Percentiles rank a stretch among this genome's conserved stretches.
Conservation (phyloP, 257 asterid genomes). For the Solanum etuberosum region DNA sequence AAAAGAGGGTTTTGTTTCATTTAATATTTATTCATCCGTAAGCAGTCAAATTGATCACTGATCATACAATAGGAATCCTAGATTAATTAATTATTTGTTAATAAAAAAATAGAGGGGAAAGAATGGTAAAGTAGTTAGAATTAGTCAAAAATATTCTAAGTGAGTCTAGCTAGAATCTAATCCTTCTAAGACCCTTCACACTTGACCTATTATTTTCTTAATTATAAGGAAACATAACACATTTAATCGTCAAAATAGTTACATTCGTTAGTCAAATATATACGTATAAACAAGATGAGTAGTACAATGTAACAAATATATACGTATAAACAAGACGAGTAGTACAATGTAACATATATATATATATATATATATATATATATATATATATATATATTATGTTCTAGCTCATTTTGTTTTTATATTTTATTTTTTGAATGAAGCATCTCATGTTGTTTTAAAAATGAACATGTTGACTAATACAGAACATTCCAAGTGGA, state of each 20-base stretch:
- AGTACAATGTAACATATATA: no score
- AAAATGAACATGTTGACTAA: constrained; percentile 23
- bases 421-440: not conserved
- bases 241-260: not conserved
- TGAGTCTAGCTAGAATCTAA: constrained; percentile 19
- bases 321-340: no score
- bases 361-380: no score
- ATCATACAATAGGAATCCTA: not conserved
- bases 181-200: constrained; percentile 25
- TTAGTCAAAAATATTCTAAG: constrained; percentile 17
- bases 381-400: no score
- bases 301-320: not conserved
- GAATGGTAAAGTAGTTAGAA: constrained; percentile 3
- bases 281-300: not conserved
- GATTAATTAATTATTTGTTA: not conserved
- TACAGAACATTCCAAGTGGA: constrained; percentile 54
- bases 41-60: not conserved
- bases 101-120: not conserved
- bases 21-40: not conserved
- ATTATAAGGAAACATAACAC: not conserved
- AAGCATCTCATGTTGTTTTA: constrained; percentile 5
- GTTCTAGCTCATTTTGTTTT: not conserved
- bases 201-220: constrained; percentile 1
- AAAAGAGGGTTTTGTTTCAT: not conserved
- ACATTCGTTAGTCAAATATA: not conserved